Percentiles rank a stretch among this genome's conserved stretches.
Evolutionary conservation across 352 stramenopile species (phyloP).

Genomic region (Globisporangium cystogenes): DNA sequence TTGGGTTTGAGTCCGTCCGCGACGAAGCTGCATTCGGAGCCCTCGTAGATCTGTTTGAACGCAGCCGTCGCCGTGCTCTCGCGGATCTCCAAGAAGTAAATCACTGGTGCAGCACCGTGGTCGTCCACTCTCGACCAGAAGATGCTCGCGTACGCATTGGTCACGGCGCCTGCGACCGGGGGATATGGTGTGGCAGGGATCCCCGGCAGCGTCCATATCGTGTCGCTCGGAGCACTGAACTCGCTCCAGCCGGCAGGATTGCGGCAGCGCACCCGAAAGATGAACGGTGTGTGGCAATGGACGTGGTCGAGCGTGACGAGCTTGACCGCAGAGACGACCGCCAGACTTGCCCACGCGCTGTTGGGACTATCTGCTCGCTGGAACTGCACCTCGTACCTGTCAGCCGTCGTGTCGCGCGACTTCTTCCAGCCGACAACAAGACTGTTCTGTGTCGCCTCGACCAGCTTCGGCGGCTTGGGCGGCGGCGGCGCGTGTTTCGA

Average conservation of each 20-base stretch:
- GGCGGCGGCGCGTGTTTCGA: conserved; percentile 30
- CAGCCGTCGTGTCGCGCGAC: conserved; percentile 50
- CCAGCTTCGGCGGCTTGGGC: conserved; percentile 30
- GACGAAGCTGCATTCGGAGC: conserved; percentile 58
- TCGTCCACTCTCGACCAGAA: conserved; percentile 61
- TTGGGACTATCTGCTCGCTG: conserved; percentile 37
- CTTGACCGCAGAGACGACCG: conserved; percentile 26
- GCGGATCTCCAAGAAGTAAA: conserved; percentile 57
- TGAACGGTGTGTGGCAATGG: conserved; percentile 38
- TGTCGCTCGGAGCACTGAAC: conserved; percentile 38
- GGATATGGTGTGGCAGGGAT: conserved; percentile 31
- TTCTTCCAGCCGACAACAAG: conserved; percentile 59
- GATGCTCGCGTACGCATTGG: conserved; percentile 66
- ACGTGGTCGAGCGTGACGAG: conserved; percentile 37
- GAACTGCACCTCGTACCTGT: conserved; percentile 75
- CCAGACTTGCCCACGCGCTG: conserved; percentile 41
- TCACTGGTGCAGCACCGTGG: conserved; percentile 50
- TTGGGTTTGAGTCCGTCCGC: conserved; percentile 35
- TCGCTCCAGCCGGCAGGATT: conserved; percentile 73
- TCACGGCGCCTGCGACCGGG: conserved; percentile 45
- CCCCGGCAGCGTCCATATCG: conserved; percentile 58
- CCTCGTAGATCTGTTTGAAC: conserved; percentile 55
- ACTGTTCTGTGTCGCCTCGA: conserved; percentile 43
- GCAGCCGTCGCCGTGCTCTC: conserved; percentile 18
- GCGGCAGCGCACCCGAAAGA: conserved; percentile 56